These are phyloP conservation scores for Cinnamomum micranthum DNA, from an alignment of 164 flowering plant genomes.

Conservation along the genomic window DNA sequence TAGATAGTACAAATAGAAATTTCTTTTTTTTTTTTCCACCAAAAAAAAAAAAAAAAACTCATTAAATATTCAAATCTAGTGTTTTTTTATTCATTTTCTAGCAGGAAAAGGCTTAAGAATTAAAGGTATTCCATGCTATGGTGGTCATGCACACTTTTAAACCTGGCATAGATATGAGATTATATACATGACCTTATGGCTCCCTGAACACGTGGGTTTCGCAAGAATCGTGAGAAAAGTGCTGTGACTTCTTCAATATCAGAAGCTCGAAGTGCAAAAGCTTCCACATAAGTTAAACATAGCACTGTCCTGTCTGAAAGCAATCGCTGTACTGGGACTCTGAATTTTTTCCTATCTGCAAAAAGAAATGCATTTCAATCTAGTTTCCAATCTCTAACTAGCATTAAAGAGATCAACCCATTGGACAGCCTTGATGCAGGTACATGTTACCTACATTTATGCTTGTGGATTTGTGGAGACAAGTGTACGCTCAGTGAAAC, in stretches of 20 bases:
- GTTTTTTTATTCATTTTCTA: neutral
- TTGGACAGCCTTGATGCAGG: too few species aligned
- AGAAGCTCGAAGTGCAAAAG: constrained; percentile 63
- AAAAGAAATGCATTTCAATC: neutral
- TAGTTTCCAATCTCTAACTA: neutral
- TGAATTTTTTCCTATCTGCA: constrained; percentile 41
- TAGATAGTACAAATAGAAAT: neutral
- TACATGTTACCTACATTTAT: too few species aligned
- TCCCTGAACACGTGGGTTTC: constrained; percentile 66
- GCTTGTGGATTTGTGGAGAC: too few species aligned
- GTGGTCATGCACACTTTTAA: neutral
- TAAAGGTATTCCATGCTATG: neutral
- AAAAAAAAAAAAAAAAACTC: neutral
- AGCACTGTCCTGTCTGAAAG: constrained; percentile 53
- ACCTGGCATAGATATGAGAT: neutral
- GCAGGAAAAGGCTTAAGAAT: neutral
- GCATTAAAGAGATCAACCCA: too few species aligned
- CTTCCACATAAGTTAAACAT: constrained; percentile 78
- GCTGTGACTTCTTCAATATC: constrained; percentile 79
- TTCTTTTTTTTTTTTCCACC: neutral
- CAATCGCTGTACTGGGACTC: constrained; percentile 40
- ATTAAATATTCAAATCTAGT: neutral
- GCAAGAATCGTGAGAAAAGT: constrained; percentile 54
- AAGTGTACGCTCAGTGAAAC: too few species aligned
- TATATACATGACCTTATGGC: constrained; percentile 60